Evolutionary conservation across 78 protist species (phyloP).

Genomic region (slime mould (Dictyostelium discoideum)): DNA sequence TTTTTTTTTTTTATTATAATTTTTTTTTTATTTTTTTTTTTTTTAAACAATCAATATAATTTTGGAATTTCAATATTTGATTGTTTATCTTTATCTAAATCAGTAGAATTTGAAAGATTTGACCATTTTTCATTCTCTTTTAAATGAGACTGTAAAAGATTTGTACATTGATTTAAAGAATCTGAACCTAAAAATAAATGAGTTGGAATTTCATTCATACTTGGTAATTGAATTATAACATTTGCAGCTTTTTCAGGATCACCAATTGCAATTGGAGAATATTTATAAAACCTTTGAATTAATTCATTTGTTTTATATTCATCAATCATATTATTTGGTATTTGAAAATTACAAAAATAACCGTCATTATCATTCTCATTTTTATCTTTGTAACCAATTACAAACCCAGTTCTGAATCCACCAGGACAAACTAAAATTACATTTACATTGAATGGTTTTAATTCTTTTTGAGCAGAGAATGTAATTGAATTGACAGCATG

Average conservation of each 20-base stretch:
- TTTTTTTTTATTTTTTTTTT: no score
- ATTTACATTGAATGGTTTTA: constrained; percentile 16
- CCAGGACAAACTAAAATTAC: constrained; percentile 28
- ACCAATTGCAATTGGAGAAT: not conserved
- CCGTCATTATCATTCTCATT: not conserved
- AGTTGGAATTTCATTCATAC: not conserved
- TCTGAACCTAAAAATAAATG: not conserved
- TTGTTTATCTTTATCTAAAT: not conserved
- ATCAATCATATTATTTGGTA: not conserved
- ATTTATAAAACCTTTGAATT: not conserved
- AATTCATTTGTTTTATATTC: not conserved
- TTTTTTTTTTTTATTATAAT: no score
- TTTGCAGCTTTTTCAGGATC: not conserved
- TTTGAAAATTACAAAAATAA: not conserved
- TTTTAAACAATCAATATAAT: no score
- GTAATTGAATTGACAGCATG: not conserved
- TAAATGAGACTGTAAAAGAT: not conserved
- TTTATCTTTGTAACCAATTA: not conserved
- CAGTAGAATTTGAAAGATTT: not conserved
- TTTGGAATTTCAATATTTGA: not conserved
- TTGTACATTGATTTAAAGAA: not conserved
- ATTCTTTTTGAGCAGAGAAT: not conserved
- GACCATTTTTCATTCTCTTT: not conserved
- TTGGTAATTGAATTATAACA: not conserved
- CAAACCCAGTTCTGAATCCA: not conserved